A percentile compares a stretch with the other conserved stretches of the same genome.
These are phyloP conservation scores for Blastobotrys americana DNA, from an alignment of 805 yeast species.

Conservation along the genomic window DNA sequence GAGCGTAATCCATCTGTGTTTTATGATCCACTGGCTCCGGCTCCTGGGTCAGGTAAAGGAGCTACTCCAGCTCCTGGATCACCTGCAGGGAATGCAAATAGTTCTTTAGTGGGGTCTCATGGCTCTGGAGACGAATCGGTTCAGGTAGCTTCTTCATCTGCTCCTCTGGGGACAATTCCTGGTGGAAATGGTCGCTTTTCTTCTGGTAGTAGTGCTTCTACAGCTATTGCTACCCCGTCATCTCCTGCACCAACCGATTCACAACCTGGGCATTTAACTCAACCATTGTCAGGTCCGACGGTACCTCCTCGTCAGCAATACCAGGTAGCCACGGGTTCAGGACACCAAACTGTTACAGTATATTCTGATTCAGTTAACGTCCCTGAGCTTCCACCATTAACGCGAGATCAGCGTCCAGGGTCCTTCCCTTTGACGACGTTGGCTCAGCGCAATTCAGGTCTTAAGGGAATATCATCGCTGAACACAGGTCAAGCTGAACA, in stretches of 20 bases:
- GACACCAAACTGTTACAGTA: too few relatives aligned
- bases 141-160: constrained; percentile 1
- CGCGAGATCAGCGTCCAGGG: constrained; percentile 24
- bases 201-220: not conserved
- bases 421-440: constrained; percentile 19
- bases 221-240: constrained; percentile 2
- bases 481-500: constrained; percentile 1
- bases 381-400: constrained; percentile 9
- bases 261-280: constrained; percentile 2
- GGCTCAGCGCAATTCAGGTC: constrained; percentile 5
- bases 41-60: constrained; percentile 4
- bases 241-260: constrained; percentile 1
- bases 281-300: constrained; percentile 8
- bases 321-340: too few relatives aligned
- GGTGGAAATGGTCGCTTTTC: not conserved
- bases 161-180: too few relatives aligned
- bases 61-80: constrained; percentile 1
- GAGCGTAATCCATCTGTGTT: constrained; percentile 20
- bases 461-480: not conserved
- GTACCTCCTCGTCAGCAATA: not conserved
- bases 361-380: constrained; percentile 2
- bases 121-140: not conserved
- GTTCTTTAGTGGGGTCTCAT: not conserved
- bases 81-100: constrained; percentile 1
- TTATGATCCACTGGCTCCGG: constrained; percentile 19